Base-by-base conservation (phyloP, 1,284 basidiomycete species). In the Irpex sp. region DNA sequence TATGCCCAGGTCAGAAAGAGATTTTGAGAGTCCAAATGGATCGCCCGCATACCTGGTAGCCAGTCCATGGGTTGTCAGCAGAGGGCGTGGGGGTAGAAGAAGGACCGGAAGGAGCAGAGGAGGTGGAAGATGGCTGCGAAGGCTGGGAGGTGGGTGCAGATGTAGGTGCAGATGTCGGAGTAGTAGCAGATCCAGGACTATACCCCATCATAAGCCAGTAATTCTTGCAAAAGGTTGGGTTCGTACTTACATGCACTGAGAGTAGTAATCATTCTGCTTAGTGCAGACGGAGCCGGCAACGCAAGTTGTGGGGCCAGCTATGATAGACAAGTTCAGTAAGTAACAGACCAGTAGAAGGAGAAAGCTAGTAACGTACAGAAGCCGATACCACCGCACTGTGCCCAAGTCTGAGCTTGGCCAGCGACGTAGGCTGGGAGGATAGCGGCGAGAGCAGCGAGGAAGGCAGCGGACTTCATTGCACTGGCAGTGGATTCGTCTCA, bases 41-140 rank as follows among this genome's bases (percentile, higher is more conserved):
- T 58, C 34, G 21, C 40, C 9, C 26, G 40, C 72, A 59, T 69
- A 83, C 82, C 57, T 74, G 70, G 66, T 79, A 81, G 51, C 82
- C 83, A 31, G 69, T 74, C 75, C 75, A 87, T 8, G 85, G 85
- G 73, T 85, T 86, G 40, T 78, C 81, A n/a, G 80, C 76, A 61
- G 73, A 75, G 3, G 83, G 78, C 13, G 69, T 65, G 31, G 61
- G 57, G 6, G 78, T 75, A 44, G 64, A 66, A 5, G 69, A 44
- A 8, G 70, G 62, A 8, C 70, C 66, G n/a, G 62, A 66, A 31
- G 70, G 68, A 44, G 69, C 63, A 5, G 73, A 66, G 15, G 71
- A 55, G 4, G 73, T 57, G n/a, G 70, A 61, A 44, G 73, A 61
- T 26, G 66, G 64, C 26, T 26, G 26, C 15, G 57, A 19, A 40